phyloP scores from a whole-genome alignment of 1,284 basidiomycete species.

The Leccinum pachyderme region DNA sequence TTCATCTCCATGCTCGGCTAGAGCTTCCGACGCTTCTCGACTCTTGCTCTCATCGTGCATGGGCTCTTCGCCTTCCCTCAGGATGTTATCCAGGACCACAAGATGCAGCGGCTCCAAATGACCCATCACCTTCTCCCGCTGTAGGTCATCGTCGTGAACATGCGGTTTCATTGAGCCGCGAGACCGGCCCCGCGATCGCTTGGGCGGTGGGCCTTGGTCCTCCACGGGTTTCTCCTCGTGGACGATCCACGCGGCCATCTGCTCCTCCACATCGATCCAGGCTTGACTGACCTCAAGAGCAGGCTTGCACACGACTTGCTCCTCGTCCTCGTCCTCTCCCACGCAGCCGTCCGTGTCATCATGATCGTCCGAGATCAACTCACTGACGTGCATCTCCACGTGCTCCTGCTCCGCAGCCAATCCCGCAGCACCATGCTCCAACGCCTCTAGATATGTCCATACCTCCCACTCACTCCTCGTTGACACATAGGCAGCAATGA shows the following conservation, averaged over 20 bases:
- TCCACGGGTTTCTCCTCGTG: constrained; percentile 32
- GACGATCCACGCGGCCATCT: constrained; percentile 42
- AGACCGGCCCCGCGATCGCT: constrained; percentile 16
- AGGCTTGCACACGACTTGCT: constrained; percentile 23
- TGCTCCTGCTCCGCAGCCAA: constrained; percentile 8
- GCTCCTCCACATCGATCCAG: constrained; percentile 64
- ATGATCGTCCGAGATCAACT: not conserved
- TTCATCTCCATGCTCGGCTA: constrained; percentile 6
- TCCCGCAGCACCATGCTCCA: constrained; percentile 26
- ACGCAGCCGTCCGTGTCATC: not conserved
- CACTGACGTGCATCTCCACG: constrained; percentile 1
- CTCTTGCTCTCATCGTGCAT: constrained; percentile 3
- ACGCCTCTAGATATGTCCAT: constrained; percentile 29
- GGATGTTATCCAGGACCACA: constrained; percentile 45
- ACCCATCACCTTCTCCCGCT: constrained; percentile 36
- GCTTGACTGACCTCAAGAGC: constrained; percentile 59
- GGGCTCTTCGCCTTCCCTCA: constrained; percentile 31
- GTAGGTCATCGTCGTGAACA: not conserved
- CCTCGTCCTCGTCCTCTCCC: not conserved
- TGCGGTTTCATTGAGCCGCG: constrained; percentile 11
- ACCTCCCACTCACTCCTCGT: constrained; percentile 31
- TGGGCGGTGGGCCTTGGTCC: not conserved
- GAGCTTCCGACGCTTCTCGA: constrained; percentile 9
- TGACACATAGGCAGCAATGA: constrained; percentile 31
- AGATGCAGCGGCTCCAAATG: constrained; percentile 39